Conservation (phyloP, 345 rosid species). For the Citrus reticulata region DNA sequence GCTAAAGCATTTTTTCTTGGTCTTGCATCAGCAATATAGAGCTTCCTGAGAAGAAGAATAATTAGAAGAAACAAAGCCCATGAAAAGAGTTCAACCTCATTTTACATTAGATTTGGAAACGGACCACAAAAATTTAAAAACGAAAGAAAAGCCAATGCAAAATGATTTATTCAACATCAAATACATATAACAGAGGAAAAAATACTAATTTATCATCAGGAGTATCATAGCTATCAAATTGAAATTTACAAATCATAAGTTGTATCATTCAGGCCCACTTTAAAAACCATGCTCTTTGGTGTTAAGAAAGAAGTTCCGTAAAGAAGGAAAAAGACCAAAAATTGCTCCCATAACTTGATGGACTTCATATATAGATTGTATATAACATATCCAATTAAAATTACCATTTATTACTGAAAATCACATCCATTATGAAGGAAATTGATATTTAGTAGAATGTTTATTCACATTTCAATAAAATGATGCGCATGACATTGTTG, state of each 20-base stretch:
- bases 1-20: conserved; percentile 98
- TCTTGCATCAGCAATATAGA: conserved; percentile 97
- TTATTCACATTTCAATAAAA: background rate
- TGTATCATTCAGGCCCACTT: background rate
- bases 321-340: background rate
- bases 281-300: background rate
- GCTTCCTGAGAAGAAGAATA: conserved; percentile 54
- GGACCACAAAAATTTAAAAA: background rate
- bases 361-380: background rate
- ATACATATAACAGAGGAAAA: background rate
- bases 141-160: background rate
- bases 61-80: background rate
- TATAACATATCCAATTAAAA: background rate
- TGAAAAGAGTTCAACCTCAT: background rate
- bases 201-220: background rate
- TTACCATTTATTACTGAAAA: background rate
- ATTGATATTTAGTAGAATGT: background rate
- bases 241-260: background rate
- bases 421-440: background rate
- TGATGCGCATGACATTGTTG: background rate
- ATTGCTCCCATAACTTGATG: background rate
- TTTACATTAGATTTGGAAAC: background rate
- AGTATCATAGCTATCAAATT: background rate
- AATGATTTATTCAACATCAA: background rate
- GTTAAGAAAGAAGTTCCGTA: background rate